Evolutionary conservation across 345 rosid genomes (phyloP), one percentile per base, ranked within the genome.

Genomic region (Draba incana): DNA sequence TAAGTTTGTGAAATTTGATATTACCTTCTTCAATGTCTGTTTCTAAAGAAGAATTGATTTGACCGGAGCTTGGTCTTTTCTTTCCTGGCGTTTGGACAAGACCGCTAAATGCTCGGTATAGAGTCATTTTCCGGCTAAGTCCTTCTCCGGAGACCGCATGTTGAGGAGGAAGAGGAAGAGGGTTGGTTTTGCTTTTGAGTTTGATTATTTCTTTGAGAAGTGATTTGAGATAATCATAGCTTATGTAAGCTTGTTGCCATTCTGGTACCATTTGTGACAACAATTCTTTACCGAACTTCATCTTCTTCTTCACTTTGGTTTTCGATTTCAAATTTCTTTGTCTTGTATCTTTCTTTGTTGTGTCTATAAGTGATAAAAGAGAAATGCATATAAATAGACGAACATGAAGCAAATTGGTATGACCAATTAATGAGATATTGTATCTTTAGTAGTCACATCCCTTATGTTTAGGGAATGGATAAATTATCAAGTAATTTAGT

Each of bases 231-330:
- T 57, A 81, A 48, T 71, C 58, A 31, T 88, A 88, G 59, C 78
- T 81, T 79, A 86, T 72, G 78, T 83, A 86, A 2, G 88, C 85
- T 52, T 84, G 80, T 48, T 82, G 85, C 96, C 96, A 88, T 78
- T 88, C 96, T 25, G 83, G 96, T 72, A 88, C 89, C 88, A 84
- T 83, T 68, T 88, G 92, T 4, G 84, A 72, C 0, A 41, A 58
- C 41, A 84, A 84, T 63, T 86, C 96, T 70, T 88, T 88, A n/a
- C 88, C 96, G 37, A 84, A 88, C 85, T 88, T 88, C 96, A 88
- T 86, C 33, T 54, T 75, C 12, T 28, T 5, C 31, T 28, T 3
- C 20, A 20, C 31, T 28, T 33, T 33, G 7, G 7, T 33, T 33
- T 33, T 33, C 37, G 37, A 33, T 33, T 33, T 33, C 37, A 6